Percentiles rank a stretch among this genome's conserved stretches.
Evolutionary conservation across 176 grass and related monocot species (phyloP).

Genomic region (Pharus latifolius): DNA sequence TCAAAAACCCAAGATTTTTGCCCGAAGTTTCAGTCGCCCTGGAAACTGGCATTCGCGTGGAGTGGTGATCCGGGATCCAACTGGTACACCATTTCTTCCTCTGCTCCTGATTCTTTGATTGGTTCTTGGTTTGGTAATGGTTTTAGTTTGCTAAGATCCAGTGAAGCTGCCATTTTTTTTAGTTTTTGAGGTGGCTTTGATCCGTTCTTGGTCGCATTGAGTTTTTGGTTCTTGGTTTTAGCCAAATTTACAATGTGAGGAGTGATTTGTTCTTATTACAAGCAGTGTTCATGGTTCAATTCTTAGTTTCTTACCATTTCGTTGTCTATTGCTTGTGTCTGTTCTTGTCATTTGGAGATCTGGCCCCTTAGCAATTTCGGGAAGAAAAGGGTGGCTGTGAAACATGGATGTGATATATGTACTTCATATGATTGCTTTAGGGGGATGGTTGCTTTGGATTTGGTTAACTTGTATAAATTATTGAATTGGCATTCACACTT

Average conservation of each 20-base stretch:
- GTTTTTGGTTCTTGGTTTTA: background rate
- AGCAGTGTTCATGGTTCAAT: background rate
- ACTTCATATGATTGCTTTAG: conserved; percentile 1
- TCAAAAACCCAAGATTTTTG: conserved; percentile 5
- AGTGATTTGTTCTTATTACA: background rate
- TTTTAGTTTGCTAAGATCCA: background rate
- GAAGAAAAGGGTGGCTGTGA: conserved; percentile 11
- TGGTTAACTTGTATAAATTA: background rate
- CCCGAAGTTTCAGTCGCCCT: background rate
- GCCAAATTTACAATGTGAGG: background rate
- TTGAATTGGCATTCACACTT: background rate
- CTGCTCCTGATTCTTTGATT: background rate
- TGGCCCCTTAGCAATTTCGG: background rate
- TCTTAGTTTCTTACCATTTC: no score
- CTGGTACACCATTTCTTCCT: background rate
- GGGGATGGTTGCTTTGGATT: background rate
- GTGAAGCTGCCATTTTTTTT: background rate
- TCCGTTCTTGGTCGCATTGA: background rate
- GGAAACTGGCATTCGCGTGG: background rate
- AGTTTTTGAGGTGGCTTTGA: background rate
- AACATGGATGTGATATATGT: conserved; percentile 7
- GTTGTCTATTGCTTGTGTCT: background rate
- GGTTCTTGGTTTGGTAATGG: background rate
- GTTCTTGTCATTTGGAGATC: background rate
- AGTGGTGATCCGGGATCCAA: background rate